Evolutionary conservation across 352 stramenopile genomes (phyloP), one percentile per base, ranked within the genome.

Genomic region (Poterioochromonas sp.): DNA sequence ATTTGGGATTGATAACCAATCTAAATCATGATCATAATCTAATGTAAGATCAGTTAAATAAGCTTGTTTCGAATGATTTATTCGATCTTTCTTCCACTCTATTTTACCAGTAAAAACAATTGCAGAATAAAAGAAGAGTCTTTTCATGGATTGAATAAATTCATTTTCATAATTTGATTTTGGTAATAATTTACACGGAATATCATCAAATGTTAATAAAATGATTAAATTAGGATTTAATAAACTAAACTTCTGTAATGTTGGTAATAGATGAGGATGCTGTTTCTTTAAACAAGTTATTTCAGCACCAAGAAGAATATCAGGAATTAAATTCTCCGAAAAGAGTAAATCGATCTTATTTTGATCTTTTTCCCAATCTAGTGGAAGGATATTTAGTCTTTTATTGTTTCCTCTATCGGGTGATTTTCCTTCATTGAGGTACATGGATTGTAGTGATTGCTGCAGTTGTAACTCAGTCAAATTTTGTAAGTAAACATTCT

Each of bases 251-350:
- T 22, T 39, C 0, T 35, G 15, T 29, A 74, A 8, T 39, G 40
- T 51, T 35, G 2, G 2, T 26, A 74, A 2, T 18, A 74, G 65
- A 12, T 58, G 1, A 34, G 5, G 1, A 15, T 74, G 65, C 40
- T 74, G 65, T 35, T 74, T 74, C 5, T 8, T 29, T 35, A 74
- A n/a, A 54, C 65, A 74, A 39, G 65, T 34, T 11, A 51, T 35
- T 39, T 74, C 65, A 40, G 39, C 37, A 51, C 37, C 37, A 1
- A 51, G 8, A n/a, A 74, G 3, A 35, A 74, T 35, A 54, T 74
- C 65, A 26, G 58, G 15, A 40, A 37, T 26, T 5, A 37, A 8
- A 40, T 68, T 32, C 58, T 68, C 26, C 58, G 26, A 8, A 68
- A 15, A 68, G 26, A 68, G 34, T n/a, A n/a, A n/a, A n/a, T n/a